phyloP scores from a whole-genome alignment of 768 basidiomycete species.

The Auricularia heimuer region DNA sequence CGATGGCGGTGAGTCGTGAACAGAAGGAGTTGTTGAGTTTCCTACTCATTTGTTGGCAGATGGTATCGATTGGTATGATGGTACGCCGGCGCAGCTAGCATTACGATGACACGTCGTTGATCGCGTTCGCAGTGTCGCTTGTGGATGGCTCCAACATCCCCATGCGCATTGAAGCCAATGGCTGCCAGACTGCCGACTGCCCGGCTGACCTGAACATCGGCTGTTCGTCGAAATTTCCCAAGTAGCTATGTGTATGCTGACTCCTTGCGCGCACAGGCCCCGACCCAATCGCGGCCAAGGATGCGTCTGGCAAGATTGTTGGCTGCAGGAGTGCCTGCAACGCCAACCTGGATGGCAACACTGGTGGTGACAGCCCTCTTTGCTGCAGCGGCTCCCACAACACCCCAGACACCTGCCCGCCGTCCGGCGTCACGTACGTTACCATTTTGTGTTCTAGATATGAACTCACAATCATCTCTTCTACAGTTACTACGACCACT shows the following conservation, averaged over 20 bases:
- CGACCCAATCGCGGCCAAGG: neutral
- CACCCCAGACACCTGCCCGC: slow-evolving; percentile 12
- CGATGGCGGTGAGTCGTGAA: neutral
- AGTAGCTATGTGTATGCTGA: neutral
- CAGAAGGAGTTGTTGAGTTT: neutral
- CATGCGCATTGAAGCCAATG: slow-evolving; percentile 3
- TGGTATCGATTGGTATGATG: slow-evolving; percentile 1
- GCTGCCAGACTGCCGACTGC: neutral
- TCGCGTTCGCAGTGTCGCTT: slow-evolving; percentile 1
- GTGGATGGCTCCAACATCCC: slow-evolving; percentile 8
- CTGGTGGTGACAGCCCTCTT: slow-evolving; percentile 3
- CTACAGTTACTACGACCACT: slow-evolving; percentile 8
- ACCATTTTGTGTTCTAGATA: too few relatives aligned
- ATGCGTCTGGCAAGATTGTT: neutral
- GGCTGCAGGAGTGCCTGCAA: slow-evolving; percentile 1
- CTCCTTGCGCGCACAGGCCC: neutral
- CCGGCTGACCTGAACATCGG: neutral
- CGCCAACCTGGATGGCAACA: slow-evolving; percentile 5
- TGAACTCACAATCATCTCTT: neutral
- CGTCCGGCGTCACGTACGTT: neutral
- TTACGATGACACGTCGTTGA: neutral
- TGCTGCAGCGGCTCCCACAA: slow-evolving; percentile 11
- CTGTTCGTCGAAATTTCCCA: neutral
- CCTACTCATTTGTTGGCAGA: neutral
- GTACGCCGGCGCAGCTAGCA: neutral